phyloP scores from a whole-genome alignment of 176 grass and related monocot species.

The Rhynchospora tenuis region DNA sequence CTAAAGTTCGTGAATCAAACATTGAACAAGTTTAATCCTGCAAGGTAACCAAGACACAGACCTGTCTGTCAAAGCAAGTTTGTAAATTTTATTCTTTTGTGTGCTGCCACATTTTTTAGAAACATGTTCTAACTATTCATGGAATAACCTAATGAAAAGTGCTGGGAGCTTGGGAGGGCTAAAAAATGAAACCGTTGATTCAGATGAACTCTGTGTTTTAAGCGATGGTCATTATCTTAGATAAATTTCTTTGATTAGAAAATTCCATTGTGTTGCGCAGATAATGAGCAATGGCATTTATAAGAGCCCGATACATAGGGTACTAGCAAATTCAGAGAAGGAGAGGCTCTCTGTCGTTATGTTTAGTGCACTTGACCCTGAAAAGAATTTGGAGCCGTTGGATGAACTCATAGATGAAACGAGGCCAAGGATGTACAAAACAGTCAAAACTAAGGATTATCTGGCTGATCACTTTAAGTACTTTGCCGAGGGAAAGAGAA shows the following conservation, averaged over 20 bases:
- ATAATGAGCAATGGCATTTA: conserved; percentile 52
- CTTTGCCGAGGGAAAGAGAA: conserved; percentile 26
- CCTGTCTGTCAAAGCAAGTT: no score
- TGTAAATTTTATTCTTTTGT: not conserved
- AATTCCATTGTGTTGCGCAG: conserved; percentile 17
- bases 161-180: not conserved
- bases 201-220: not conserved
- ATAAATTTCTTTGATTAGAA: not conserved
- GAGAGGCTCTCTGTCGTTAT: conserved; percentile 43
- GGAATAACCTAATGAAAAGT: not conserved
- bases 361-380: conserved; percentile 41
- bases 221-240: not conserved
- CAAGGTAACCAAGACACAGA: no score
- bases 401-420: conserved; percentile 29
- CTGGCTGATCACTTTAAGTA: conserved; percentile 10
- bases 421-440: conserved; percentile 26
- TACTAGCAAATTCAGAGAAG: conserved; percentile 30
- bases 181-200: not conserved
- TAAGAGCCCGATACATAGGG: conserved; percentile 57
- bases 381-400: conserved; percentile 28
- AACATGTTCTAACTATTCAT: not conserved
- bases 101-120: not conserved
- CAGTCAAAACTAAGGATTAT: conserved; percentile 41
- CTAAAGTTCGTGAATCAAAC: no score
- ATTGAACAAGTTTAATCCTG: no score